Conservation (phyloP, 805 yeast species). For the Saccharomycopsis sp. region DNA sequence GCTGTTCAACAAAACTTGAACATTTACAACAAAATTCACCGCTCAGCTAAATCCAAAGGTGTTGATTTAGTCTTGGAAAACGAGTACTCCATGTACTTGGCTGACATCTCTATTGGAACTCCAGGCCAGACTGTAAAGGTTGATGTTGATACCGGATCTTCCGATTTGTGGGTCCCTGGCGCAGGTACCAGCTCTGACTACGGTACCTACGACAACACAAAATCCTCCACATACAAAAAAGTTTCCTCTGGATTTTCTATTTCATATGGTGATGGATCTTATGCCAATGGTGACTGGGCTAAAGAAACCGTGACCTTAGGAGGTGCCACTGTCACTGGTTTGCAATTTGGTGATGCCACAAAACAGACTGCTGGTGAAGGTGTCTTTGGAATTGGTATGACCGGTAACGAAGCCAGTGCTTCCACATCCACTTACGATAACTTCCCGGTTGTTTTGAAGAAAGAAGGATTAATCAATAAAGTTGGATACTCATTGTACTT, state of each 20-base stretch:
- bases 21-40: not conserved
- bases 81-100: conserved; percentile 18
- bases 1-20: not conserved
- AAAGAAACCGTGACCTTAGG: conserved; percentile 50
- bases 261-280: conserved; percentile 42
- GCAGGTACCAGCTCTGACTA: conserved; percentile 21
- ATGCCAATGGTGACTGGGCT: conserved; percentile 42
- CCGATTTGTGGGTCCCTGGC: conserved; percentile 39
- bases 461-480: conserved; percentile 35
- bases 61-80: conserved; percentile 12
- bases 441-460: conserved; percentile 29
- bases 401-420: conserved; percentile 48
- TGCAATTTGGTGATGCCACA: conserved; percentile 17
- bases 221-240: conserved; percentile 32
- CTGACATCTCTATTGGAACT: conserved; percentile 26
- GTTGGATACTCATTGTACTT: conserved; percentile 42
- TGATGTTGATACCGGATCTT: conserved; percentile 44
- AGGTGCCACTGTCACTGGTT: conserved; percentile 11
- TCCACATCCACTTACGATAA: conserved; percentile 26
- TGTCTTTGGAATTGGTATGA: conserved; percentile 67
- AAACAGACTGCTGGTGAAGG: conserved; percentile 33
- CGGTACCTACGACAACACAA: conserved; percentile 33
- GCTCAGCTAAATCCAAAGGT: conserved; percentile 1
- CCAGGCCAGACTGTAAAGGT: conserved; percentile 38
- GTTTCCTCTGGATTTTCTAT: conserved; percentile 31